Evolutionary conservation across 768 basidiomycete genomes (phyloP), one percentile per base, ranked within the genome.

Genomic region (Cystoderma amianthinum): DNA sequence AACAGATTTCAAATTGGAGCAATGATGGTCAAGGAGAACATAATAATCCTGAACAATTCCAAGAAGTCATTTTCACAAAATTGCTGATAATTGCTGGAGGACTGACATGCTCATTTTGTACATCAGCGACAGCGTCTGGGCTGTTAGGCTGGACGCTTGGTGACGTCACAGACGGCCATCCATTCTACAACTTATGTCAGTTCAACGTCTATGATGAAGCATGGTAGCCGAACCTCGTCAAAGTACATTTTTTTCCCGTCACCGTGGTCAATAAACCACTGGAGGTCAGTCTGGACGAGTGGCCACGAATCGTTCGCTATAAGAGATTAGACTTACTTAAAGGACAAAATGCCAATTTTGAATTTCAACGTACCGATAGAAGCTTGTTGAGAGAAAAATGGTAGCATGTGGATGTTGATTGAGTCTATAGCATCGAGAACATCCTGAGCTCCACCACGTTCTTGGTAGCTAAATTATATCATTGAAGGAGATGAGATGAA

Each of bases 181-280:
- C 79, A 52, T 81, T 80, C 78, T 80, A 15, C 13, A 36, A 36
- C 25, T 5, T 21, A 34, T 9, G 36, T 35, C 6, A 2, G 19
- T 48, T 13, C 53, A 12, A 9, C 17, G 23, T 15, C 5, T 28
- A 33, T 36, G 5, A 15, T 18, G 20, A 32, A 30, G 13, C 0
- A 12, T 35, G 16, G 0, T 23, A 10, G 11, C 41, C 67, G 12
- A 13, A 73, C 80, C 65, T 81, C 73, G 47, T 71, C 72, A 38
- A 80, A 63, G 45, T 76, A 76, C 61, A 80, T 79, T 54, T 82
- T 81, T 64, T 82, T 80, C 3, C 72, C 76, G 12, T 70, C 55
- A 7, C 74, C 78, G 39, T 72, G 58, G 4, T 63, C 49, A 36
- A 76, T 68, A 51, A 81, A 80, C 71, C 74, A 81, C 42, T 78